phyloP scores from a whole-genome alignment of 208 protist genomes.

The Lotmaria passim region DNA sequence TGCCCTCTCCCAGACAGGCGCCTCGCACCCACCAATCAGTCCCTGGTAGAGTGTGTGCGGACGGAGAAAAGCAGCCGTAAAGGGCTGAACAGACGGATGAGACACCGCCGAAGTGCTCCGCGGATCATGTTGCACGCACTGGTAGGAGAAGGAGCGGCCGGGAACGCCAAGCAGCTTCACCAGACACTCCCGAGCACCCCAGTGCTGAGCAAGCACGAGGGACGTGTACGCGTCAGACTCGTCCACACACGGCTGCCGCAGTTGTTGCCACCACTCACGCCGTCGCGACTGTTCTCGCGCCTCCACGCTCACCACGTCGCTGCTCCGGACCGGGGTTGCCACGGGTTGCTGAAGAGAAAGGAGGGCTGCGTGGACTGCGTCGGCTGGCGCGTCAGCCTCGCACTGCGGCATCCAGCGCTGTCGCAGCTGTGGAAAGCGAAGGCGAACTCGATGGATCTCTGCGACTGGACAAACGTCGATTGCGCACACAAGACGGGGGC shows the following conservation, averaged over 20 bases:
- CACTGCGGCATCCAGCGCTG: constrained; percentile 40
- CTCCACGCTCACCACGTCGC: background rate
- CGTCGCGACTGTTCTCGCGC: background rate
- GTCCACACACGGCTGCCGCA: background rate
- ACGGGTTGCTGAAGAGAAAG: background rate
- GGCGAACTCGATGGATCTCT: constrained; percentile 36
- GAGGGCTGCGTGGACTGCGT: background rate
- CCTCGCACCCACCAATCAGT: constrained; percentile 10
- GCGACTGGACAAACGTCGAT: constrained; percentile 56
- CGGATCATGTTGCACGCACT: constrained; percentile 16
- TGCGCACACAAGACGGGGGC: constrained; percentile 19
- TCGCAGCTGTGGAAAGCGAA: constrained; percentile 34
- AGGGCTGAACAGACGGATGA: background rate
- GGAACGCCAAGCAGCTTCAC: constrained; percentile 63
- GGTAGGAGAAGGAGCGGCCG: constrained; percentile 48
- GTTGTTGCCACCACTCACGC: constrained; percentile 20
- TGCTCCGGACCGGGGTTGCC: background rate
- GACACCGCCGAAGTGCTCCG: background rate
- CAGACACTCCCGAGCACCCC: constrained; percentile 62
- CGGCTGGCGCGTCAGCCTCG: background rate
- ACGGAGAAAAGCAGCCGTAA: constrained; percentile 25
- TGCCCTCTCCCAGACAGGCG: background rate
- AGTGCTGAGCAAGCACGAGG: constrained; percentile 60
- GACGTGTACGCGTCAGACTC: constrained; percentile 29
- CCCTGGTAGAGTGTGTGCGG: constrained; percentile 17